Evolutionary conservation across 345 rosid species (phyloP).

Genomic region (Corchorus olitorius): DNA sequence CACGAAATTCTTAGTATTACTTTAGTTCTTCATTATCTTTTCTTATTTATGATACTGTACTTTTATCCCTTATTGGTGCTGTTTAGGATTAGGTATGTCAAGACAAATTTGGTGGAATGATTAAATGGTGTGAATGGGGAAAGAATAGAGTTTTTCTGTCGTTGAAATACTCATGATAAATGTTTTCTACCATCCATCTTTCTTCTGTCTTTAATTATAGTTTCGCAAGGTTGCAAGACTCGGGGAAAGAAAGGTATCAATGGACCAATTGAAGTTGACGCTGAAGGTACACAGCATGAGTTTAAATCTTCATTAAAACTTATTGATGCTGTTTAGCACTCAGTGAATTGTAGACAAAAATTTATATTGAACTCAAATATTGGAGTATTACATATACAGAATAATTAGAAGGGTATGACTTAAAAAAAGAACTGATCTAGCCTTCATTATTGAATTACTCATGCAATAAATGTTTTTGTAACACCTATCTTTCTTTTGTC

Average conservation of each 20-base stretch:
- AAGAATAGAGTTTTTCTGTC: too few relatives aligned
- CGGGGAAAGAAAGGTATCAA: not conserved
- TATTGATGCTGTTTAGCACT: conserved; percentile 7
- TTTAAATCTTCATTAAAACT: not conserved
- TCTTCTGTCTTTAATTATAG: not conserved
- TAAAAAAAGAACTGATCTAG: not conserved
- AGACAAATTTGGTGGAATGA: too few relatives aligned
- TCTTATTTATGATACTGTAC: not conserved
- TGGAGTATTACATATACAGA: not conserved
- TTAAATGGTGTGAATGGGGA: too few relatives aligned
- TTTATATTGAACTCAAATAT: not conserved
- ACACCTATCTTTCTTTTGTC: not conserved
- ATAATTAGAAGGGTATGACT: conserved; percentile 3
- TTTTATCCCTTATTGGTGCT: not conserved
- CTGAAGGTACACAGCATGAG: not conserved
- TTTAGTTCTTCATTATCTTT: not conserved
- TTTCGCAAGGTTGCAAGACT: not conserved
- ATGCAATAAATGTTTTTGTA: conserved; percentile 1
- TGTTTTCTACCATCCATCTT: not conserved
- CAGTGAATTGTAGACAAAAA: too few relatives aligned
- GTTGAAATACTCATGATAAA: too few relatives aligned
- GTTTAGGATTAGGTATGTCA: not conserved
- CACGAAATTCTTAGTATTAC: not conserved
- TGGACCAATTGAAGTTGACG: conserved; percentile 19
- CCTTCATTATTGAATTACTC: not conserved